Percentiles rank a stretch among this genome's conserved stretches.
Conservation (phyloP, 768 basidiomycete genomes). For the Rhodosporidiobolus odoratus region DNA sequence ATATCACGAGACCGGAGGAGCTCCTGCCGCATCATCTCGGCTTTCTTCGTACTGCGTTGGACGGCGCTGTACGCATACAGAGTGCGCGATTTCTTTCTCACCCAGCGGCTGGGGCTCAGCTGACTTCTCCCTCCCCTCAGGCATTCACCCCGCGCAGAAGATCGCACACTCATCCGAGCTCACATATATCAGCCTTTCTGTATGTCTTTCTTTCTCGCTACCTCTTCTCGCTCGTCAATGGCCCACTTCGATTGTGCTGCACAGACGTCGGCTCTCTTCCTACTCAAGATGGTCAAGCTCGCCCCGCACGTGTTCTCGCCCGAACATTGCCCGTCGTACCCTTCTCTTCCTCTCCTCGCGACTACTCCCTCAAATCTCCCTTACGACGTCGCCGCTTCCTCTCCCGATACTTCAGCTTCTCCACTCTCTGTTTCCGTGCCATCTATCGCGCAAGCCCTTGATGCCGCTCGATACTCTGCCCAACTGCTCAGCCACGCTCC, state of each 20-base stretch:
- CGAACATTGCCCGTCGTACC: constrained; percentile 6
- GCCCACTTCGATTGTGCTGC: not conserved
- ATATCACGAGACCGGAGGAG: constrained; percentile 30
- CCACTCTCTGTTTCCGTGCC: not conserved
- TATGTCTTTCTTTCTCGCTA: not conserved
- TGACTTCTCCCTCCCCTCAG: not conserved
- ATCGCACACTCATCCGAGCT: constrained; percentile 32
- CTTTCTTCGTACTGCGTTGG: constrained; percentile 15
- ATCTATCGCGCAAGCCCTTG: constrained; percentile 19
- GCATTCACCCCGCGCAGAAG: constrained; percentile 22
- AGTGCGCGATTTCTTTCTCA: not conserved
- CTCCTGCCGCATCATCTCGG: constrained; percentile 20
- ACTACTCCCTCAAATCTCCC: not conserved
- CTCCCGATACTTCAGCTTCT: constrained; percentile 23
- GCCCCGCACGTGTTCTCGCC: constrained; percentile 24
- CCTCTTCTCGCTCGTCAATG: too few relatives aligned
- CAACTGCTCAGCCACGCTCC: constrained; percentile 21
- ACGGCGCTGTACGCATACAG: constrained; percentile 29
- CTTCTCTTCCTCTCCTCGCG: not conserved
- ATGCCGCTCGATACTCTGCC: constrained; percentile 18
- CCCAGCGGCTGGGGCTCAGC: not conserved
- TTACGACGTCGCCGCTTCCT: constrained; percentile 12
- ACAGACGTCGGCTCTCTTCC: constrained; percentile 33
- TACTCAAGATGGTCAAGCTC: constrained; percentile 39
- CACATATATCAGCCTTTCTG: constrained; percentile 25